Evolutionary conservation across 202 grass and related monocot genomes (phyloP).

Genomic region (Zizania palustris): DNA sequence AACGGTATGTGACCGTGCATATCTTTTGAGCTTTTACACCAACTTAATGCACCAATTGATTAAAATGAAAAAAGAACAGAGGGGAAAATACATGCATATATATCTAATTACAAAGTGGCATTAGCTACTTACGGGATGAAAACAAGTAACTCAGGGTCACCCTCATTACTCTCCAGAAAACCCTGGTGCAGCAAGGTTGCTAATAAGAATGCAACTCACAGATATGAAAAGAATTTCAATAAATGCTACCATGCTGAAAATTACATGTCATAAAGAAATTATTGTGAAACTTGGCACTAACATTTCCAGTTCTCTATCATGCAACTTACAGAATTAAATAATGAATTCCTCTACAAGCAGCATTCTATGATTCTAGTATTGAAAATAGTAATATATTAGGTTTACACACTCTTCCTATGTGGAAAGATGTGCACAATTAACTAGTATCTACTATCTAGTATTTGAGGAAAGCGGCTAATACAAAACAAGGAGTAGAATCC

Average conservation of each 20-base stretch:
- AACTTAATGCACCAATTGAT: slow-evolving; percentile 26
- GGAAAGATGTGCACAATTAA: background rate
- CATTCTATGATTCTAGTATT: background rate
- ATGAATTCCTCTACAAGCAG: background rate
- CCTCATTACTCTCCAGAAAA: slow-evolving; percentile 95
- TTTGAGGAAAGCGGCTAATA: background rate
- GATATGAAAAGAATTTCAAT: slow-evolving; percentile 17
- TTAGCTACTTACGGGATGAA: slow-evolving; percentile 94
- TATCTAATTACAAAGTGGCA: slow-evolving; percentile 31
- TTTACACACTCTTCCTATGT: background rate
- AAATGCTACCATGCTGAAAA: slow-evolving; percentile 17
- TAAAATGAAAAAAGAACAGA: slow-evolving; percentile 23
- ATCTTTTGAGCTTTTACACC: slow-evolving; percentile 2
- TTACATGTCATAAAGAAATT: slow-evolving; percentile 11
- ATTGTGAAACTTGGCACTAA: slow-evolving; percentile 13
- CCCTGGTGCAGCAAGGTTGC: slow-evolving; percentile 68
- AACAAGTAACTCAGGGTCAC: slow-evolving; percentile 91
- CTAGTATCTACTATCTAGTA: slow-evolving; percentile 2
- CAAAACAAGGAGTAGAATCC: background rate
- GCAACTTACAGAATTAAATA: slow-evolving; percentile 13
- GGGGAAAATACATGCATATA: background rate
- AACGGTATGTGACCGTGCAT: background rate
- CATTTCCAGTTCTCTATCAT: background rate
- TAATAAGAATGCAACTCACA: slow-evolving; percentile 39
- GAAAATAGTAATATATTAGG: background rate